A percentile compares a stretch with the other conserved stretches of the same genome.
Evolutionary conservation across 176 grass and related monocot species (phyloP).

Genomic region (Phragmites australis): DNA sequence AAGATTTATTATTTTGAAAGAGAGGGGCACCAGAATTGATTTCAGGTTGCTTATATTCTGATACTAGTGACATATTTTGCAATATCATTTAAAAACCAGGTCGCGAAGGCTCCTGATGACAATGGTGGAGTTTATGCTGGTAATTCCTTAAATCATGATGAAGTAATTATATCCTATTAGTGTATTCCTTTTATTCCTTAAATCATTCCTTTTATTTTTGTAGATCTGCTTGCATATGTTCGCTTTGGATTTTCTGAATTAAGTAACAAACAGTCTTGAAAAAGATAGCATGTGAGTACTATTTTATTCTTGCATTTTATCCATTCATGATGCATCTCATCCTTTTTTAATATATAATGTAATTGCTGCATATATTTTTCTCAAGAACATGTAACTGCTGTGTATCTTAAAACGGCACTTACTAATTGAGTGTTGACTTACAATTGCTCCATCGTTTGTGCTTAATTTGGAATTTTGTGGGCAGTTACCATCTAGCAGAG

Average conservation of each 20-base stretch:
- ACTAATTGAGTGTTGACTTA: constrained; percentile 1
- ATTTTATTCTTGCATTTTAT: constrained; percentile 21
- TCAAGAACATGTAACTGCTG: neutral
- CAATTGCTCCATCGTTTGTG: constrained; percentile 10
- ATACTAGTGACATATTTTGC: constrained; percentile 26
- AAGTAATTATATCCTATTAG: constrained; percentile 7
- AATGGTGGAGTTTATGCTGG: constrained; percentile 82
- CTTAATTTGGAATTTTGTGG: constrained; percentile 28
- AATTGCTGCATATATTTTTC: neutral
- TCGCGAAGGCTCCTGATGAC: constrained; percentile 82
- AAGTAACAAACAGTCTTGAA: constrained; percentile 86
- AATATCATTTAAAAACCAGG: constrained; percentile 53
- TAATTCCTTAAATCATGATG: constrained; percentile 40
- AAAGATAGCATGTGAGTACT: constrained; percentile 84
- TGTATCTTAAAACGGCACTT: constrained; percentile 2
- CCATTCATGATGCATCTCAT: constrained; percentile 24
- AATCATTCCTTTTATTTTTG: constrained; percentile 28
- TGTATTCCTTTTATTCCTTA: constrained; percentile 27
- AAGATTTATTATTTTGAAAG: constrained; percentile 62
- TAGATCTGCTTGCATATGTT: constrained; percentile 95
- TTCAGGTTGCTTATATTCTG: neutral
- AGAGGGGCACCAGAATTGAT: neutral
- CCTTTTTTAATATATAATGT: neutral
- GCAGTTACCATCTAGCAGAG: constrained; percentile 83
- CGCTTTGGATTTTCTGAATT: constrained; percentile 88